Base-by-base conservation (phyloP, 2,329 filamentous ascomycete genomes). In the Pleoardoris graminearum region DNA sequence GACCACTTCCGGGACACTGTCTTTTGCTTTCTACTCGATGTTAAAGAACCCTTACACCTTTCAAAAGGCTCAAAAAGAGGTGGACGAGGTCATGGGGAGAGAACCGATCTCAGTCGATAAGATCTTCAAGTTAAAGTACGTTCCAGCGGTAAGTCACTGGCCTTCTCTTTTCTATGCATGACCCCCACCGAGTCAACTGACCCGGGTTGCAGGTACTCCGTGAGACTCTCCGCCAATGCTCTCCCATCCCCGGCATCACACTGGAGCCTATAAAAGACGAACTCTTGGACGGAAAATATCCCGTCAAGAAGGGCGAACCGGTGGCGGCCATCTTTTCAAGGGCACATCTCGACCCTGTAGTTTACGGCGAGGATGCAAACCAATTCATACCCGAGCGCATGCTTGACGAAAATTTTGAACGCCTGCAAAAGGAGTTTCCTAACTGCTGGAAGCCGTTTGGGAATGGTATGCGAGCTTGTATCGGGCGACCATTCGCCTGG, bases 181-280 rank as follows among this genome's bases (percentile, higher is more conserved):
- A n/a, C n/a, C n/a, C 6, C 80, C 85, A 60, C 65, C 85, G 1
- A 60, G 73, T 0, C 77, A 78, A 55, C 75, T 86, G 2, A 71
- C 75, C 10, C 85, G 84, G 64, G 59, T 85, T 39, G 79, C 81
- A 48, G 83, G 65, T 84, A 21, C 67, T 85, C 23, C 77, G 79
- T 46, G 82, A 85, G 64, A 76, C 80, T 0, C 71, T 85, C 7
- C 80, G 83, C 0, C 76, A 85, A 1, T 78, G 78, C 0, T 79
- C 77, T 25, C 76, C 82, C 0, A 80, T 82, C 0, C 81, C 82
- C 0, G 77, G 79, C 0, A 82, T 84, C 72, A 53, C 49, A 1
- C 49, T 73, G 5, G 59, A 61, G 5, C 63, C 72, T 0, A 71
- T 71, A 2, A 58, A 73, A 45, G 67, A 72, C 33, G 68, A 65